Evolutionary conservation across 768 basidiomycete genomes (phyloP), one percentile per base, ranked within the genome.

Genomic region (Pulveroboletus sp.): DNA sequence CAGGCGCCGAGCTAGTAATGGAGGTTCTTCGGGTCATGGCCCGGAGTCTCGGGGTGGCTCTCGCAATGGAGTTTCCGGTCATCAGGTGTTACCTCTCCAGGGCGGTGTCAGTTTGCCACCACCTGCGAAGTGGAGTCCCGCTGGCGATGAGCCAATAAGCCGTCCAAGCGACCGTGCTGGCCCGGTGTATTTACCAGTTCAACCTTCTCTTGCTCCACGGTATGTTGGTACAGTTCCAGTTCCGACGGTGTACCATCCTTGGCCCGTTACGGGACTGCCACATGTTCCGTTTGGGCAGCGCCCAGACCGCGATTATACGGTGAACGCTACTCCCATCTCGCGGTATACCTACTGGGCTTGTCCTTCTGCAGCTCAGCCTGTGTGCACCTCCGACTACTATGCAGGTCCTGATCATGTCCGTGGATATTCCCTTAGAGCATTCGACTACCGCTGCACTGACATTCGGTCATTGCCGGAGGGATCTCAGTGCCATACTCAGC

Each of bases 121-220:
- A 21, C 87, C 88, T 21, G 81, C 87, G 3, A 82, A 82, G 65
- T 90, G 88, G 88, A 87, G 86, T 60, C 87, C 88, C 42, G 77
- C 82, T 11, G 84, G 76, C n/a, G 86, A 87, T 57, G 88, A 89
- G 57, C 87, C 85, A 15, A 79, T 89, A 50, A 66, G 78, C 28
- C 77, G 81, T 31, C 74, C 79, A 46, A 69, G 72, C 46, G 77
- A 73, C 57, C 73, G 82, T 46, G 64, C 65, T 37, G 77, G 69
- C 49, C 79, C 78, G 2, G 77, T 81, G 38, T 89, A 89, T 50
- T 71, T 85, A 38, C 85, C 84, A 14, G 79, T 83, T 30, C 82
- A 81, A 48, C 73, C 84, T 15, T 66, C 78, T 17, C 64, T 75
- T 28, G 58, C 70, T 24, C 63, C 72, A 30, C 71, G 67, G 46